These are phyloP conservation scores for Metschnikowia colocasiae DNA, from an alignment of 805 yeast species.

Conservation along the genomic window DNA sequence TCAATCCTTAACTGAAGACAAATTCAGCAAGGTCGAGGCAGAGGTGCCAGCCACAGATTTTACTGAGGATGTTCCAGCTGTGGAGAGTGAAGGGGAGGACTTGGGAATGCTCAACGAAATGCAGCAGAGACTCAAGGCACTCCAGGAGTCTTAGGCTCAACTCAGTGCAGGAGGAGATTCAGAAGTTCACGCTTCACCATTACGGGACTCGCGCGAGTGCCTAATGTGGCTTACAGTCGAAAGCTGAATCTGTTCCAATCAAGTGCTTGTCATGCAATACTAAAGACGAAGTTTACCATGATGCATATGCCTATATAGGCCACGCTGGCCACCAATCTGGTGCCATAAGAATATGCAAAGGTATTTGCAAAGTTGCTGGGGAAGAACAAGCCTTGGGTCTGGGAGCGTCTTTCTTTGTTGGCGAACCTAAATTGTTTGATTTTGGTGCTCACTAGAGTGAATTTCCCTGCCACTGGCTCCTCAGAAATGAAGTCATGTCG, in stretches of 20 bases:
- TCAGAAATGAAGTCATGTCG: slow-evolving; percentile 11
- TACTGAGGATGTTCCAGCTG: slow-evolving; percentile 16
- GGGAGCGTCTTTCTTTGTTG: background rate
- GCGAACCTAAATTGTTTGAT: background rate
- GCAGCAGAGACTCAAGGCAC: slow-evolving; percentile 83
- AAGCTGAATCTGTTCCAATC: no score
- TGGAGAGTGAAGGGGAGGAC: slow-evolving; percentile 57
- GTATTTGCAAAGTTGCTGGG: background rate
- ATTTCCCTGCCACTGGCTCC: slow-evolving; percentile 1
- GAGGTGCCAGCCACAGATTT: slow-evolving; percentile 32
- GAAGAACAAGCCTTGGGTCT: background rate
- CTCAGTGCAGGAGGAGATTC: background rate
- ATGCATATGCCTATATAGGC: slow-evolving; percentile 2
- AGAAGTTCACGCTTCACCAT: background rate
- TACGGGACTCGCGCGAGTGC: background rate
- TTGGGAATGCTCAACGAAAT: slow-evolving; percentile 74
- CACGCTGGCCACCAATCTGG: background rate
- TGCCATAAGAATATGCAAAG: background rate
- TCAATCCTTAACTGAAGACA: slow-evolving; percentile 37
- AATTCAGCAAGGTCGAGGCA: slow-evolving; percentile 32
- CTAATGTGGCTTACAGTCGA: no score
- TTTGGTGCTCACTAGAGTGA: background rate
- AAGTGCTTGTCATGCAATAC: background rate
- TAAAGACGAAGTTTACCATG: background rate
- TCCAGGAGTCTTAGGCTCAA: slow-evolving; percentile 44